Conservation (phyloP, 164 flowering plant species). For the Akebia trifoliata region DNA sequence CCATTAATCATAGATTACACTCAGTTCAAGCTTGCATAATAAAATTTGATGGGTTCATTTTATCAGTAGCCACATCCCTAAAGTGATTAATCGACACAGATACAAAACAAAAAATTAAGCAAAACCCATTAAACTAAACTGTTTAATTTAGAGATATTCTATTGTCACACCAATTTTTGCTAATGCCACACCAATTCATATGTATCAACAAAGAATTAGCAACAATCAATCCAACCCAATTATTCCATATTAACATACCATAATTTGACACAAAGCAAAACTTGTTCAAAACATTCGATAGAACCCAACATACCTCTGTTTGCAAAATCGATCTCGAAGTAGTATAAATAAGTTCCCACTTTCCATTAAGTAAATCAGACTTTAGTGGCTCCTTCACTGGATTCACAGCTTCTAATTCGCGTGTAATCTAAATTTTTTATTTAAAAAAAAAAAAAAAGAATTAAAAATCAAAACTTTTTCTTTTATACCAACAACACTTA, state of each 20-base stretch:
- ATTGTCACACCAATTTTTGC: no score
- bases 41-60: no score
- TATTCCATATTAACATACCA: no score
- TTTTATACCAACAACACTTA: neutral
- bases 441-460: conserved; percentile 10
- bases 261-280: neutral
- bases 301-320: conserved; percentile 37
- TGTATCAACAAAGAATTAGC: no score
- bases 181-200: no score
- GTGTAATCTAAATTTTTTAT: conserved; percentile 75
- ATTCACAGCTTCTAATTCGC: conserved; percentile 71
- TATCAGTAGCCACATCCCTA: no score
- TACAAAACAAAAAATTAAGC: no score
- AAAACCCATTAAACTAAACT: no score
- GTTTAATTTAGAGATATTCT: no score
- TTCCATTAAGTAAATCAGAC: conserved; percentile 73
- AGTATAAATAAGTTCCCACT: conserved; percentile 94
- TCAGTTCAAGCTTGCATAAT: no score
- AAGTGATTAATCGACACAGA: no score
- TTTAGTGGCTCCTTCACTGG: conserved; percentile 71
- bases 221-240: neutral
- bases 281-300: neutral
- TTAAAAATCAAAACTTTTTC: neutral
- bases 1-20: no score
- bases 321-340: conserved; percentile 84